A percentile compares a stretch with the other conserved stretches of the same genome.
These are phyloP conservation scores for Aspergillus mulundensis DNA, from an alignment of 495 filamentous ascomycete genomes.

Conservation along the genomic window DNA sequence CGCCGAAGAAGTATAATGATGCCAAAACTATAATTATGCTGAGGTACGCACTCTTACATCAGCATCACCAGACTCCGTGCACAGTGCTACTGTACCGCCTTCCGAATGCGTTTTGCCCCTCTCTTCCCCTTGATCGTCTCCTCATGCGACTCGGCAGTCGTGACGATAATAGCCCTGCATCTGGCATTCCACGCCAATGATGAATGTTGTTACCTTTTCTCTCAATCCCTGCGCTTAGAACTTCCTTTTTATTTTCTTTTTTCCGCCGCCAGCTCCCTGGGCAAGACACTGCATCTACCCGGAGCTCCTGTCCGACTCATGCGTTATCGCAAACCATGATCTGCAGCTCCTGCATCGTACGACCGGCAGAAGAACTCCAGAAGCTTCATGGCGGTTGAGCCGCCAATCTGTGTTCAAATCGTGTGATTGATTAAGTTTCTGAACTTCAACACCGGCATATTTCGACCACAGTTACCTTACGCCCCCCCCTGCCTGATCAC, in stretches of 20 bases:
- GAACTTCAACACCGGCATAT: neutral
- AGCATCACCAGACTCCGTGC: too few species aligned
- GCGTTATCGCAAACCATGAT: conserved; percentile 23
- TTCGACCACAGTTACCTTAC: neutral
- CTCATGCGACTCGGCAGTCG: neutral
- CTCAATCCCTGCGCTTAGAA: neutral
- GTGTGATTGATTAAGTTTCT: neutral
- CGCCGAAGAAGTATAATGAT: too few species aligned
- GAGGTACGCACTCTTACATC: neutral
- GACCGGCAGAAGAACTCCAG: conserved; percentile 21
- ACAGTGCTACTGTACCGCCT: neutral
- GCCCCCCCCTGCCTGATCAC: neutral
- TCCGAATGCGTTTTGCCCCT: neutral
- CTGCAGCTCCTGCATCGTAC: conserved; percentile 22
- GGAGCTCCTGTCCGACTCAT: neutral
- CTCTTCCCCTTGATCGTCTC: neutral
- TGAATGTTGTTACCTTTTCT: neutral
- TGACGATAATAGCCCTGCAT: conserved; percentile 1
- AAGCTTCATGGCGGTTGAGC: conserved; percentile 28
- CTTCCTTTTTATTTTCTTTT: neutral
- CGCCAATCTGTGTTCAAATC: neutral
- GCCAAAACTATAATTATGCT: too few species aligned
- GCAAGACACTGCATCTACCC: neutral
- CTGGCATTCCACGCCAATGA: neutral
- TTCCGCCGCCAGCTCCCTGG: neutral